Evolutionary conservation across 306 rosid species (phyloP), one percentile per base, ranked within the genome.

Genomic region (Gillenia trifoliata): DNA sequence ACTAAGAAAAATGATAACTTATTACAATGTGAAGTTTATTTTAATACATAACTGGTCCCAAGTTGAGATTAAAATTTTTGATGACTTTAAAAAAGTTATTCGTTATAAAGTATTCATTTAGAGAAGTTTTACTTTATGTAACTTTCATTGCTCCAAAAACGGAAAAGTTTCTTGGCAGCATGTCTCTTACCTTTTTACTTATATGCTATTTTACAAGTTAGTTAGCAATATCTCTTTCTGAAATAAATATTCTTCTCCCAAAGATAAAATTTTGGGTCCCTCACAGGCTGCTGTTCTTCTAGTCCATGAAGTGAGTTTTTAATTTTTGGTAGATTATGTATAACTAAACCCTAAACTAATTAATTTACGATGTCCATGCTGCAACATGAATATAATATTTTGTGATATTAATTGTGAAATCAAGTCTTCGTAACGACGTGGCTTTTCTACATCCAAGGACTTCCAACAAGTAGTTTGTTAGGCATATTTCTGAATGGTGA

Each of bases 381-480:
- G 31, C 64, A 23, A 29, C 3, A 1, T 23, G 33, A 12, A 25
- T 57, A 57, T 11, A 26, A 55, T 22, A 3, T 9, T n/a, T 23
- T 50, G 57, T 6, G 4, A 20, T 7, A 19, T 19, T 22, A 23
- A 55, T 55, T 55, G 61, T 10, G 61, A 55, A 4, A 22, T 22
- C 38, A 29, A 29, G 66, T 61, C 56, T 31, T 12, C 9, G 10
- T n/a, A 2, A 61, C 28, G 23, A 73, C n/a, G 88, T 88, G 90
- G 85, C 84, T 12, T 78, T 68, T 77, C 79, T 64, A 34, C 36
- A 60, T 82, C 77, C 85, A 61, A 30, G 38, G 79, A 74, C 66
- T 68, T 26, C 75, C 78, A 75, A 73, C 77, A 69, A 54, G 64
- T 71, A 68, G 52, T 62, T 73, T 47, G 84, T 83, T 83, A 81